Evolutionary conservation across 1,139 yeast genomes (phyloP), one percentile per base, ranked within the genome.

Genomic region (Yamadazyma trypodendri): DNA sequence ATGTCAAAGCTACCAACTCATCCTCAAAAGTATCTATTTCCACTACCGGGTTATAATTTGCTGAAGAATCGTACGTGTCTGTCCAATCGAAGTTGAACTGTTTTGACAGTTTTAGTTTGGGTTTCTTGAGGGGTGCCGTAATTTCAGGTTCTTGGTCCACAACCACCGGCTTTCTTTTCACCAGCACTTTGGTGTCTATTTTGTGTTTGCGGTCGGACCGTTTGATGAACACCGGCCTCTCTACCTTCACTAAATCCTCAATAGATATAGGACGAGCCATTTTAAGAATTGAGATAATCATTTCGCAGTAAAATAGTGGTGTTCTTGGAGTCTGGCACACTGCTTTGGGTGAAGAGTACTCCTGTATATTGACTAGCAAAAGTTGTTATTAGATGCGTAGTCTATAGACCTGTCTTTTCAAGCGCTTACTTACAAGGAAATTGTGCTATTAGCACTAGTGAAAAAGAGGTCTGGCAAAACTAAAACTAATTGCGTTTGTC

Each of bases 51-150:
- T 63, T 64, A 40, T 64, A 65, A 2, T 61, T 64, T 0, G 50
- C 50, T 0, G 77, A 54, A 0, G 95, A 84, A 52, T 87, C 95
- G 14, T 84, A 94, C 0, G 67, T 63, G 1, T 63, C 67, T 40
- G 74, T 72, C 95, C 96, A 87, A 10, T 75, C 84, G 57, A 86
- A 87, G 10, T 69, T 69, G 58, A 84, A 84, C 48, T 71, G 73
- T 35, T 34, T 43, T 3, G 32, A 11, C 24, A 17, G 15, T 23
- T 24, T 31, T 7, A 27, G 18, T 14, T 24, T 18, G 6, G 24
- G 16, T 17, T 18, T 32, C 25, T 15, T 22, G 11, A 20, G 4
- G 20, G 14, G 16, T 6, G 16, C 28, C 10, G 6, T 6, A n/a
- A 25, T 16, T 10, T 15, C 28, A 14, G 14, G 13, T 16, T 14